A percentile compares a stretch with the other conserved stretches of the same genome.
These are phyloP conservation scores for Dalbergia oliveri DNA, from an alignment of 306 rosid genomes.

Conservation along the genomic window DNA sequence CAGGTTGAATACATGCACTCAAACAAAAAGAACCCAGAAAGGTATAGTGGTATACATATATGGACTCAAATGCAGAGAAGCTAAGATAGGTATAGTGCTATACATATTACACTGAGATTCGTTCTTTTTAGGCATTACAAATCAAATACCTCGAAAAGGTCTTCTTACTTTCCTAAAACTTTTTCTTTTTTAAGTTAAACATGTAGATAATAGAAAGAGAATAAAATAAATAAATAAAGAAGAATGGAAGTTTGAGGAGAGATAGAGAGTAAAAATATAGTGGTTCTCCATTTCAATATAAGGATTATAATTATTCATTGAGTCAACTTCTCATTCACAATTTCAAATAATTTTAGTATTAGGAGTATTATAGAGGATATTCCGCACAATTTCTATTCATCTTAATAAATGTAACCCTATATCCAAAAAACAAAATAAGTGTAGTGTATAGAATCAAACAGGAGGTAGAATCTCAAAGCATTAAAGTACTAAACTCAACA, in stretches of 20 bases:
- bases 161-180: neutral
- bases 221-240: neutral
- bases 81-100: neutral
- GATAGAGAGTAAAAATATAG: neutral
- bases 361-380: neutral
- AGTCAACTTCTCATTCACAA: constrained; percentile 14
- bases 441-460: neutral
- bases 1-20: neutral
- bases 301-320: neutral
- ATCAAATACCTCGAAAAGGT: neutral
- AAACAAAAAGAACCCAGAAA: neutral
- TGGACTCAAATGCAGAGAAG: neutral
- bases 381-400: neutral
- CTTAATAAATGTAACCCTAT: neutral
- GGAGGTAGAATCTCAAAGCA: constrained; percentile 33
- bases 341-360: neutral
- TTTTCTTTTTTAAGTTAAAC: neutral
- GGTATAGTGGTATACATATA: neutral
- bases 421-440: no score
- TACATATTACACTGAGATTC: neutral
- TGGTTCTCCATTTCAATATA: neutral
- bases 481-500: constrained; percentile 25
- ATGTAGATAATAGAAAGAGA: constrained; percentile 16
- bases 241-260: neutral
- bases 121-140: neutral